Conservation (phyloP, 371 early-diverging fungal species). For the Nematocida displodere region DNA sequence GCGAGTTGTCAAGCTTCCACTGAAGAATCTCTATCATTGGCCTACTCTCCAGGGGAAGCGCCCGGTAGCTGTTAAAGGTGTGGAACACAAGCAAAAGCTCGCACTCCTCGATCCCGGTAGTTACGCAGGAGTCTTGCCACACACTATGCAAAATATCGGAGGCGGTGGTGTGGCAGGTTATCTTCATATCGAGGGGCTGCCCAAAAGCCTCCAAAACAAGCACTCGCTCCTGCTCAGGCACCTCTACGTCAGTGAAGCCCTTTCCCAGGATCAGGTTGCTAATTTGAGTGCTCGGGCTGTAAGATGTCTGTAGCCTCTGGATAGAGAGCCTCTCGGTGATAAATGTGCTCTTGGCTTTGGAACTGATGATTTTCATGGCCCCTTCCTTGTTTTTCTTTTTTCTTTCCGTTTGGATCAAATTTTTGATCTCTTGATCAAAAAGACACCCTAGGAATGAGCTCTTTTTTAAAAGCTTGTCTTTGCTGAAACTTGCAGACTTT, state of each 20-base stretch:
- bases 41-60: background rate
- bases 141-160: conserved; percentile 16
- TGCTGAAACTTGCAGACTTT: too few relatives aligned
- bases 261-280: background rate
- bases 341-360: too few relatives aligned
- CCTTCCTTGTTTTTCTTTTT: too few relatives aligned
- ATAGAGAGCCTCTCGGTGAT: too few relatives aligned
- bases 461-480: too few relatives aligned
- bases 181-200: background rate
- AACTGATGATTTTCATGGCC: too few relatives aligned
- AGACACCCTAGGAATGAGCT: too few relatives aligned
- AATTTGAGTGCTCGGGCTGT: background rate
- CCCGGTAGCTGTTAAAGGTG: background rate
- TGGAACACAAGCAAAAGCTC: background rate
- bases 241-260: background rate
- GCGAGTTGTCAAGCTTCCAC: conserved; percentile 44
- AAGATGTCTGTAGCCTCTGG: background rate
- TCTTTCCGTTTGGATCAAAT: too few relatives aligned
- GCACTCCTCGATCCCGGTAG: background rate
- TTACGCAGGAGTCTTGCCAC: background rate
- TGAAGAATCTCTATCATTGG: conserved; percentile 32
- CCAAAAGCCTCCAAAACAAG: background rate
- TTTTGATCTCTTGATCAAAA: too few relatives aligned
- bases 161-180: conserved; percentile 23
- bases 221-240: background rate